phyloP scores from a whole-genome alignment of 2,329 filamentous ascomycete genomes.

The Furcasterigmium furcatum region DNA sequence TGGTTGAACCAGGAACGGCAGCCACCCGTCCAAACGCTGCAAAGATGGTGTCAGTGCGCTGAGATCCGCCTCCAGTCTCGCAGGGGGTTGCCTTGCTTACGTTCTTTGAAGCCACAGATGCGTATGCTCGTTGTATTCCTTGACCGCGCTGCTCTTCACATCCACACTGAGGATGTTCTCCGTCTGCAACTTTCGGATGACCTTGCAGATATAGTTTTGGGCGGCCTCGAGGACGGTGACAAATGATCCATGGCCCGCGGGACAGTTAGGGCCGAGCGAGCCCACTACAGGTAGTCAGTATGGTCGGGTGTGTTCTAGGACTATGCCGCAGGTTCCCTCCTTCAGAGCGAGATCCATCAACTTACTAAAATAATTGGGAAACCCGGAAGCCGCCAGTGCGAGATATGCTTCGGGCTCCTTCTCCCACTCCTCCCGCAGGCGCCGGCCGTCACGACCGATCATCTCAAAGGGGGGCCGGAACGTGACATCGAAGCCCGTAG shows the following conservation, averaged over 20 bases:
- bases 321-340: no score
- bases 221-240: conserved; percentile 11
- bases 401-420: conserved; percentile 24
- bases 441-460: conserved; percentile 40
- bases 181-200: conserved; percentile 17
- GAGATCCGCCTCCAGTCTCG: no score
- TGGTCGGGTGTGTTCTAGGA: no score
- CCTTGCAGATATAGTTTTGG: conserved; percentile 23
- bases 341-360: no score
- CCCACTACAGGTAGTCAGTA: neutral
- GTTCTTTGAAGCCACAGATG: conserved; percentile 1
- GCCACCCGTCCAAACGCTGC: conserved; percentile 14
- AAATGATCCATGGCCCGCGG: conserved; percentile 6
- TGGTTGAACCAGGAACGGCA: conserved; percentile 46
- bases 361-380: conserved; percentile 24
- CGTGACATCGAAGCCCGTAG: conserved; percentile 15
- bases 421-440: conserved; percentile 49
- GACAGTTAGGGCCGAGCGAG: conserved; percentile 14
- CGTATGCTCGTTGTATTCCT: conserved; percentile 9
- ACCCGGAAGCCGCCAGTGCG: conserved; percentile 21
- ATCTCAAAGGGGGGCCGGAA: conserved; percentile 32
- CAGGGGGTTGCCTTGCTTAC: neutral
- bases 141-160: conserved; percentile 27
- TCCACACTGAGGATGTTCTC: conserved; percentile 21
- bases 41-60: no score